Conservation (phyloP, 2,329 filamentous ascomycete genomes). For the Paraphaeosphaeria minitans region DNA sequence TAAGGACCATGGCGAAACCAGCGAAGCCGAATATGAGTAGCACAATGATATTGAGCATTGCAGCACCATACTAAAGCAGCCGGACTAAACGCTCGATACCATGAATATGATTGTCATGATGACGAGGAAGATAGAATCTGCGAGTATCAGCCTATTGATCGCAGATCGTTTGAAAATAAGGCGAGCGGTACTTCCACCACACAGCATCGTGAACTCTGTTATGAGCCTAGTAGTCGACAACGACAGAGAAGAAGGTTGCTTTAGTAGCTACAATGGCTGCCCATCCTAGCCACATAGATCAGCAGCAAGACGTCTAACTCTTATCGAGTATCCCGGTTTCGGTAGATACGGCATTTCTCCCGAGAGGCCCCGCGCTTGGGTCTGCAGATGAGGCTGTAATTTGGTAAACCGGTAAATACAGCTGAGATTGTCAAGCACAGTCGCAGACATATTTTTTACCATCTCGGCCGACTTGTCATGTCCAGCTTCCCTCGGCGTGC, state of each 20-base stretch:
- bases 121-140: constrained; percentile 13
- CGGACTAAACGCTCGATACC: constrained; percentile 21
- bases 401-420: neutral
- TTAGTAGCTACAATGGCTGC: constrained; percentile 27
- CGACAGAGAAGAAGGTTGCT: constrained; percentile 20
- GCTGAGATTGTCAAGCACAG: neutral
- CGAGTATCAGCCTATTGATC: neutral
- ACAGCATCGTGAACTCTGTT: constrained; percentile 15
- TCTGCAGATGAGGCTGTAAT: neutral
- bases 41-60: constrained; percentile 23
- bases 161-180: constrained; percentile 2
- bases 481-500: neutral
- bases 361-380: neutral
- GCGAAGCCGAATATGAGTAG: constrained; percentile 24
- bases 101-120: constrained; percentile 30
- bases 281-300: constrained; percentile 26
- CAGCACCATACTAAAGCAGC: constrained; percentile 21
- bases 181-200: constrained; percentile 17
- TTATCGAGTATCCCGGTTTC: neutral
- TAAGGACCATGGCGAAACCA: constrained; percentile 9
- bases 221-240: constrained; percentile 33
- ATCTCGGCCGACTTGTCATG: neutral
- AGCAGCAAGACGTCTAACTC: neutral
- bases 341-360: neutral
- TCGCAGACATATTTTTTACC: neutral